Evolutionary conservation across 2,329 filamentous ascomycete genomes (phyloP), one percentile per base, ranked within the genome.

Genomic region (Cordyceps pruinosa): DNA sequence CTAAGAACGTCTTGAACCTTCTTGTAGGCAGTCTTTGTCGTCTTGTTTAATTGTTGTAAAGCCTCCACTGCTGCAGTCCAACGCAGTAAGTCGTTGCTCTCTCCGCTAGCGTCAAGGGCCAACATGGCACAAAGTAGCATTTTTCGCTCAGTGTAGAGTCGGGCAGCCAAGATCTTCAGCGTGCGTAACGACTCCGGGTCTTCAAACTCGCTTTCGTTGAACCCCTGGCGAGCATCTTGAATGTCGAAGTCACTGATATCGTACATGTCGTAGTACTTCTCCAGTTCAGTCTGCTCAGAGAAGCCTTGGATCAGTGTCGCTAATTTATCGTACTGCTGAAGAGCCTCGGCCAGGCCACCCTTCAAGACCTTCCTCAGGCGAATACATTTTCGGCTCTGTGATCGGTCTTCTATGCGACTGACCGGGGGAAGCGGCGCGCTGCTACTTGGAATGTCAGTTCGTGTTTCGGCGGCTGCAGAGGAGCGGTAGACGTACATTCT

Each of bases 211-310:
- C 77, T 73, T 47, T 88, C 82, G 5, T 80, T 78, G 58, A 87
- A 85, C 1, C 84, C 83, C 44, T 79, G 74, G 62, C 85, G 79
- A n/a, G 86, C 83, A 64, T 90, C 87, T 21, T 82, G 79, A 35
- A 90, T 82, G 68, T 92, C 88, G 57, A 85, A 81, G 58, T 86
- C 81, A 60, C 83, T 88, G 59, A 93, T 84, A 62, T 92, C 89
- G 68, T 93, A 92, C 59, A 93, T 88, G 67, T 97, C 93, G 65
- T 94, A 89, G 68, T 96, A 96, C 72, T 91, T 94, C 64, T 96
- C 90, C 44, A 99, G 75, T 66, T 96, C 89, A 49, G 88, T 82
- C 66, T 88, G 83, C 68, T 92, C 86, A 2, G 92, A 84, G 56
- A 96, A 84, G 1, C 81, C 82, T 67, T 86, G 86, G 21, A 97